Base-by-base conservation (phyloP, 1,284 basidiomycete species). In the Marasmius tenuissimus region DNA sequence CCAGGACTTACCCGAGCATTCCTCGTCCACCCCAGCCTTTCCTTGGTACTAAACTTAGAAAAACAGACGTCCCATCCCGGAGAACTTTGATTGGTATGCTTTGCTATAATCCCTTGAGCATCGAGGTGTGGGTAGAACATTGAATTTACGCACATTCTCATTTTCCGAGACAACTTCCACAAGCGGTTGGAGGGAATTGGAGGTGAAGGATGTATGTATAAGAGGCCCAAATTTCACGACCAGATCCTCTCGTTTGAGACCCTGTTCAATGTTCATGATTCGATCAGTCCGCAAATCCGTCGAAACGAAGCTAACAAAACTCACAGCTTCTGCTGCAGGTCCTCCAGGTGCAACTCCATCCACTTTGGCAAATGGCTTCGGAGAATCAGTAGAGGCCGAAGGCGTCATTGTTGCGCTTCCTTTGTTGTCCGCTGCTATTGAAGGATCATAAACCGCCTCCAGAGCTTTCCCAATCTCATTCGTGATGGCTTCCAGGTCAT, bases 241-340 rank as follows among this genome's bases (percentile, higher is more conserved):
- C 33, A 92, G 77, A 73, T 94, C 94, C 55, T 86, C 86, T 53
- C 84, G 79, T 67, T 81, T 77, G 54, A 95, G 75, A 20, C 88
- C 91, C 93, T 95, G 63, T 37, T 14, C 11, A 16, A 27, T 27
- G 27, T 18, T 38, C 57, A 59, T n/a, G n/a, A n/a, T 39, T 35
- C 55, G 35, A 52, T 62, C 34, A 60, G 39, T 62, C 48, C 27
- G 27, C 59, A n/a, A 50, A 59, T 33, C 53, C 16, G 34, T 63
- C 11, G 52, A 52, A 57, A 33, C 20, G 52, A 56, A 59, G 38
- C n/a, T 22, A 38, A 34, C 22, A 38, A 34, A 6, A 78, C 89
- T 67, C 72, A 95, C 94, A 47, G 93, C 89, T 67, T 87, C 79
- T 11, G 86, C 84, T 22, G 93, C 93, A 8, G 92, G 94, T 74